Percentiles rank a stretch among this genome's conserved stretches.
These are phyloP conservation scores for Xerocomus potaroensis DNA, from an alignment of 768 basidiomycete species.

Conservation along the genomic window DNA sequence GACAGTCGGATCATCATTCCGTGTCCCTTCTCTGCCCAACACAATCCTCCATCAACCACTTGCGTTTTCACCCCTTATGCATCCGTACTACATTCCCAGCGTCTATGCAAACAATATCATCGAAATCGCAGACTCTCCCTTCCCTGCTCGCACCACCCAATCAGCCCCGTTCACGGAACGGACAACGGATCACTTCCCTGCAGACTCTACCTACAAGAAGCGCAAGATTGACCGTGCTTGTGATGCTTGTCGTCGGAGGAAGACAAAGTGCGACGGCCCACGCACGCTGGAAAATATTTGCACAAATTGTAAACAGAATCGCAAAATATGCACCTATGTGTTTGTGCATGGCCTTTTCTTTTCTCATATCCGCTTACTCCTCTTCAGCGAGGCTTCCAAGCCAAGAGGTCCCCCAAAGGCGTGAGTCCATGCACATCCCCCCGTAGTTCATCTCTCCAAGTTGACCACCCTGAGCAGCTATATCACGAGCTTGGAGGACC, in stretches of 20 bases:
- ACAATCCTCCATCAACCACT: neutral
- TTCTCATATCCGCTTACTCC: constrained; percentile 4
- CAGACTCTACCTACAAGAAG: constrained; percentile 32
- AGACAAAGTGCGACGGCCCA: constrained; percentile 60
- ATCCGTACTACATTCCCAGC: constrained; percentile 14
- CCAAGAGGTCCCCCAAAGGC: constrained; percentile 67
- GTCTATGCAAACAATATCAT: constrained; percentile 23
- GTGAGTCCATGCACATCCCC: constrained; percentile 37
- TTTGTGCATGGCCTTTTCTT: constrained; percentile 27
- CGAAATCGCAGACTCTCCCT: constrained; percentile 22
- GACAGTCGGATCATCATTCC: too few species aligned
- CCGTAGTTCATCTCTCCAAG: neutral
- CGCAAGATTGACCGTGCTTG: constrained; percentile 55
- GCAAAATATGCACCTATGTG: constrained; percentile 58
- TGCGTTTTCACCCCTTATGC: constrained; percentile 11
- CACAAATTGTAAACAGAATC: constrained; percentile 51
- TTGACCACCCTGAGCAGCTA: constrained; percentile 36
- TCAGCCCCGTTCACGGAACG: constrained; percentile 10
- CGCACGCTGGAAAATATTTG: constrained; percentile 48
- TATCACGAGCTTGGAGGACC: constrained; percentile 55
- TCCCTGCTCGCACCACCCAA: neutral
- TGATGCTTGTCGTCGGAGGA: constrained; percentile 54
- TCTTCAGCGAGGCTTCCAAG: constrained; percentile 53
- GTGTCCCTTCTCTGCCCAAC: neutral
- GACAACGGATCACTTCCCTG: neutral